Evolutionary conservation across 1,139 yeast genomes (phyloP).

Genomic region (Blastobotrys buckinghamii): DNA sequence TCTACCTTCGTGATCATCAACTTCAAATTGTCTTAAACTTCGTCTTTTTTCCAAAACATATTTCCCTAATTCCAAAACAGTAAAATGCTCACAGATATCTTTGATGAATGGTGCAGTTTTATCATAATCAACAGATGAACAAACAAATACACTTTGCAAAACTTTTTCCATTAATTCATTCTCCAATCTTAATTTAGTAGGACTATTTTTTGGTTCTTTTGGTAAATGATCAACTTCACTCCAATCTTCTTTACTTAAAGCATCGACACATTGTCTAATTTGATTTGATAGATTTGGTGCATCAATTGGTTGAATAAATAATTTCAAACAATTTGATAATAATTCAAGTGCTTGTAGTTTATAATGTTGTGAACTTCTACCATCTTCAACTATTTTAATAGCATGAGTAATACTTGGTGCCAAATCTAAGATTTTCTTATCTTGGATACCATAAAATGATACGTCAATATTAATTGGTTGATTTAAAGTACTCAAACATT

Average conservation of each 20-base stretch:
- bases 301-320: constrained; percentile 62
- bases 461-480: constrained; percentile 67
- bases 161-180: constrained; percentile 47
- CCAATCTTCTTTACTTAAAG: constrained; percentile 40
- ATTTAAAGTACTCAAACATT: constrained; percentile 51
- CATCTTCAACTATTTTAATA: constrained; percentile 55
- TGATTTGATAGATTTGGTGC: constrained; percentile 52
- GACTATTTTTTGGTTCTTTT: constrained; percentile 14
- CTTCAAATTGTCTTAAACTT: constrained; percentile 63
- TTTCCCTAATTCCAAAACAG: constrained; percentile 68
- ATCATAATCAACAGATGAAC: constrained; percentile 65
- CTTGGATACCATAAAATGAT: constrained; percentile 61
- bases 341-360: constrained; percentile 73
- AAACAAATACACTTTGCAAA: constrained; percentile 63
- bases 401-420: constrained; percentile 84
- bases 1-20: constrained; percentile 74
- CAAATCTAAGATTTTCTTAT: constrained; percentile 60
- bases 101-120: constrained; percentile 60
- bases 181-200: constrained; percentile 52
- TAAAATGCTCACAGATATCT: constrained; percentile 72
- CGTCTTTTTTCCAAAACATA: constrained; percentile 67
- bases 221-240: constrained; percentile 14
- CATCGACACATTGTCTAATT: constrained; percentile 41
- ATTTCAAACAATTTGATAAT: constrained; percentile 56
- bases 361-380: constrained; percentile 56